Evolutionary conservation across 148 eudicot species (phyloP).

Genomic region (Beta vulgaris): DNA sequence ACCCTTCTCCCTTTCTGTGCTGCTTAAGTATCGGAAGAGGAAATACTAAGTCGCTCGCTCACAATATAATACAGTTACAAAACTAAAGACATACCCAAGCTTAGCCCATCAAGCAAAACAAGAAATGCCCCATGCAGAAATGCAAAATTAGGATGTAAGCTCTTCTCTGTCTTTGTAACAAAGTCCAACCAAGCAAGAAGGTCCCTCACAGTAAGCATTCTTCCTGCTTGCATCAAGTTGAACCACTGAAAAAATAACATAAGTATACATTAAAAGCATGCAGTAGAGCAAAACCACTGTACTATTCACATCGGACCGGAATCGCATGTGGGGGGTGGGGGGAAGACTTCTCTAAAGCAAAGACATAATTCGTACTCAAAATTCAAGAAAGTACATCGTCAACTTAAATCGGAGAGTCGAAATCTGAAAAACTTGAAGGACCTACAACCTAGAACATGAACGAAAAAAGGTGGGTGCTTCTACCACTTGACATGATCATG

Average conservation of each 20-base stretch:
- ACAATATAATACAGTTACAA: background rate
- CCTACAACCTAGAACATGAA: too few relatives aligned
- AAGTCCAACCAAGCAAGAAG: constrained; percentile 94
- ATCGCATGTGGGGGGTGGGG: too few relatives aligned
- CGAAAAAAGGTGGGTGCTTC: too few relatives aligned
- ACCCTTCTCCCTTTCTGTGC: background rate
- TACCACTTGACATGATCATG: background rate
- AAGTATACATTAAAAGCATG: background rate
- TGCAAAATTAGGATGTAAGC: constrained; percentile 53
- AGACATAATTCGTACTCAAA: background rate
- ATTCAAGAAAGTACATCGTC: background rate
- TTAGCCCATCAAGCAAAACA: constrained; percentile 89
- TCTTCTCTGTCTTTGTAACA: constrained; percentile 46
- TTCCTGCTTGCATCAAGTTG: constrained; percentile 73
- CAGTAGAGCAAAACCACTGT: background rate
- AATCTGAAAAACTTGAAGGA: background rate
- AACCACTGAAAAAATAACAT: constrained; percentile 70
- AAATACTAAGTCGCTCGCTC: background rate
- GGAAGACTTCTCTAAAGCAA: background rate
- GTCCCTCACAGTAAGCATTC: constrained; percentile 87
- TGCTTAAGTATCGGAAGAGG: background rate
- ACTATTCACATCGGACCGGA: background rate
- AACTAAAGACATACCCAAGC: constrained; percentile 50
- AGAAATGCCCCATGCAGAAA: constrained; percentile 91
- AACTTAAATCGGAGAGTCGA: background rate